Evolutionary conservation across 164 flowering plant genomes (phyloP).

Genomic region (Warburgia ugandensis): DNA sequence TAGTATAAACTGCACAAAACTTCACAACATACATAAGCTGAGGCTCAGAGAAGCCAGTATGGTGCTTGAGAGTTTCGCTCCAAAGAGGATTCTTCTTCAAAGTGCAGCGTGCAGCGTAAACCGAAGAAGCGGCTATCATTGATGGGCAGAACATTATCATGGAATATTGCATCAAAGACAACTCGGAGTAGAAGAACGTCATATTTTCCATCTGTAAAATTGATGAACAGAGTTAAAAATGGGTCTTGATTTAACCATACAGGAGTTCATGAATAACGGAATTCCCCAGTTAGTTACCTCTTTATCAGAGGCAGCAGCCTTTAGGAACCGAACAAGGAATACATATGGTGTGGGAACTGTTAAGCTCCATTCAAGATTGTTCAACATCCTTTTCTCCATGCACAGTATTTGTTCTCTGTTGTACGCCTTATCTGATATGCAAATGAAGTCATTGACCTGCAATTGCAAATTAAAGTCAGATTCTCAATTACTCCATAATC

Average conservation of each 20-base stretch:
- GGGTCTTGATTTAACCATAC: not conserved
- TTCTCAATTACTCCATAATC: not conserved
- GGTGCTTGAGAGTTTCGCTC: constrained; percentile 61
- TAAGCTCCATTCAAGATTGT: constrained; percentile 66
- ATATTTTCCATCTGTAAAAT: constrained; percentile 55
- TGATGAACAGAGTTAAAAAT: not conserved
- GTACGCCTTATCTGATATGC: constrained; percentile 68
- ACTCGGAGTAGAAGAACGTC: constrained; percentile 60
- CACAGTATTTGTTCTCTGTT: constrained; percentile 41
- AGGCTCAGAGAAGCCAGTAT: too few species aligned
- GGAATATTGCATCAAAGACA: constrained; percentile 62
- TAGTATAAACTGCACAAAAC: too few species aligned
- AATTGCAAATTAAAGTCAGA: constrained; percentile 5
- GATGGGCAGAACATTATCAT: constrained; percentile 66
- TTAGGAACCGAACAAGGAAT: constrained; percentile 75
- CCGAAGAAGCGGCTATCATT: constrained; percentile 90
- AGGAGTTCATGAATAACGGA: not conserved
- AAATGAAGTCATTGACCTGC: constrained; percentile 71
- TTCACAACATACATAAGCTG: too few species aligned
- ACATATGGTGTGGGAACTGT: constrained; percentile 84
- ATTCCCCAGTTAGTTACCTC: constrained; percentile 11
- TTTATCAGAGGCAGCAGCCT: constrained; percentile 53
- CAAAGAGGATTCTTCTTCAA: constrained; percentile 51
- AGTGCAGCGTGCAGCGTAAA: constrained; percentile 72
- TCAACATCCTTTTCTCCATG: constrained; percentile 76